phyloP scores from a whole-genome alignment of 73 alveolate genomes.

The Uronychia setigera region DNA sequence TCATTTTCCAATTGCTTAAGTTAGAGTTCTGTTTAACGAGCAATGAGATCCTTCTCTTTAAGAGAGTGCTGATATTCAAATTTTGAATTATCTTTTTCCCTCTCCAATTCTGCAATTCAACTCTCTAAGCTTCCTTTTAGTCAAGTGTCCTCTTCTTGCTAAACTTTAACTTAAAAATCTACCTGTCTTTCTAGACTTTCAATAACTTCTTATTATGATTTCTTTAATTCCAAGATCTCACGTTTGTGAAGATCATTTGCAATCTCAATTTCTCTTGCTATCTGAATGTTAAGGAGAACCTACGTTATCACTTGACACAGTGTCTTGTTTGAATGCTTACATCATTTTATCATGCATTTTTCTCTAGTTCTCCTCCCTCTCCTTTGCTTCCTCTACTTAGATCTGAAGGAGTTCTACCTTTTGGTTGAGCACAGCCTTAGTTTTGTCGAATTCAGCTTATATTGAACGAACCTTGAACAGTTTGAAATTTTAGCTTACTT shows the following conservation, averaged over 20 bases:
- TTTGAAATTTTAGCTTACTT: too few relatives aligned
- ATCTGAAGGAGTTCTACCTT: slow-evolving; percentile 6
- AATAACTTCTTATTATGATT: background rate
- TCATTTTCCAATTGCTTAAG: background rate
- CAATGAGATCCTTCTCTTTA: background rate
- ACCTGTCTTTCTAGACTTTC: background rate
- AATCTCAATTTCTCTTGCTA: background rate
- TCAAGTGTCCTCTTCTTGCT: background rate
- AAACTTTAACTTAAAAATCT: background rate
- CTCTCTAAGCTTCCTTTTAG: background rate
- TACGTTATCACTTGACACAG: background rate
- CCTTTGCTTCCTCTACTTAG: background rate
- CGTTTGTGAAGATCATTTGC: background rate
- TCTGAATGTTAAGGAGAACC: background rate
- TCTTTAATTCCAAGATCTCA: background rate
- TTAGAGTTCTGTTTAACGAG: background rate
- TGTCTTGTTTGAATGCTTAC: slow-evolving; percentile 1
- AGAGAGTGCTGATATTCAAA: background rate
- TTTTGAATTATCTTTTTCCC: background rate
- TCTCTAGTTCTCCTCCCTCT: slow-evolving; percentile 12
- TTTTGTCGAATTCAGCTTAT: slow-evolving; percentile 13
- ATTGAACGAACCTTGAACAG: too few relatives aligned
- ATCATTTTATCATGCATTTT: slow-evolving; percentile 28
- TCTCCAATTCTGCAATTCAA: background rate
- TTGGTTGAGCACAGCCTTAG: slow-evolving; percentile 13